Percentiles rank a stretch among this genome's conserved stretches.
Conservation (phyloP, 2,329 filamentous ascomycete genomes). For the Penicillium vulpinum region DNA sequence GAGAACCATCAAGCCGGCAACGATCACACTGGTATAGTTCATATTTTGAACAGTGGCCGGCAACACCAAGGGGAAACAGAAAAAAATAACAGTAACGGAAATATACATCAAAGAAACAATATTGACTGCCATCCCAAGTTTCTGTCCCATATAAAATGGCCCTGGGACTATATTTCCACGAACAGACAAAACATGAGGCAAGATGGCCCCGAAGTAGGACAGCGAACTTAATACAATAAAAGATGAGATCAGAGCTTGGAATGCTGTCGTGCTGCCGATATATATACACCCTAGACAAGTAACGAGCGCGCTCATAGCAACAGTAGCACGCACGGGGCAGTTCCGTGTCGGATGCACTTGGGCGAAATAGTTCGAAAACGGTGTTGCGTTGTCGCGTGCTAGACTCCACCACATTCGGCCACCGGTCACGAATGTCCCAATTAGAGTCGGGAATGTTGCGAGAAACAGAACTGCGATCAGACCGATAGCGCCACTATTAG, state of each 20-base stretch:
- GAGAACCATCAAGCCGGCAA: conserved; percentile 37
- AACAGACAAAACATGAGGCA: conserved; percentile 55
- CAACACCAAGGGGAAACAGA: conserved; percentile 57
- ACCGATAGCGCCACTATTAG: conserved; percentile 52
- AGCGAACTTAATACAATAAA: conserved; percentile 57
- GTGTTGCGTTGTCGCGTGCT: conserved; percentile 58
- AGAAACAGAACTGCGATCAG: conserved; percentile 57
- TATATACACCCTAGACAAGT: conserved; percentile 65
- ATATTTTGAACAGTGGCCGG: conserved; percentile 51
- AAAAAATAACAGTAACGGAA: conserved; percentile 62
- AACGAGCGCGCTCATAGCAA: conserved; percentile 52
- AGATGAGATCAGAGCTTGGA: conserved; percentile 64
- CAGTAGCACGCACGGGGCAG: conserved; percentile 58
- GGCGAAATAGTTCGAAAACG: conserved; percentile 52
- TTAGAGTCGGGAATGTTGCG: conserved; percentile 53
- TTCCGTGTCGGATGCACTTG: conserved; percentile 49
- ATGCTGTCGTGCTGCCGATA: conserved; percentile 65
- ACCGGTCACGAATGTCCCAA: conserved; percentile 57
- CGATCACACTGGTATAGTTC: conserved; percentile 53
- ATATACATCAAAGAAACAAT: conserved; percentile 59
- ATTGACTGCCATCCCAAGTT: conserved; percentile 54
- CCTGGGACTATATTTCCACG: conserved; percentile 54
- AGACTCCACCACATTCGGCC: conserved; percentile 63
- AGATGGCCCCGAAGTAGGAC: conserved; percentile 64
- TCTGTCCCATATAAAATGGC: conserved; percentile 57